Base-by-base conservation (phyloP, 306 rosid species). In the Cicer bijugum region DNA sequence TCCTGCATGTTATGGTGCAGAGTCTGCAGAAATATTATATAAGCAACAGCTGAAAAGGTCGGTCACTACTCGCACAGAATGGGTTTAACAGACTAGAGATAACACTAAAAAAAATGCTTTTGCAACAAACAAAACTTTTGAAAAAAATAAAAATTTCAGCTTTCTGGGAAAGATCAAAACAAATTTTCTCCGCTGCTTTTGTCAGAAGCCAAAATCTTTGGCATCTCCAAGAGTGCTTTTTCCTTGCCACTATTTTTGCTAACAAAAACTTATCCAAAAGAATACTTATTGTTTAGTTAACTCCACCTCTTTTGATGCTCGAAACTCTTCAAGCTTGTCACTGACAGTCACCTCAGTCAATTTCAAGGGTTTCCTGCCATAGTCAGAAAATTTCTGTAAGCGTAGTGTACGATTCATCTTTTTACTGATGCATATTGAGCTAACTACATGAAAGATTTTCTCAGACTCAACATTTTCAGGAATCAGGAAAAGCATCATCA, bases 231-330 rank as follows among this genome's bases (percentile, higher is more conserved):
- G 9, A 12, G 39, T 39, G 28, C 40, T 17, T 50, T 63, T 69
- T 75, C 33, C 15, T 38, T 15, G 40, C 66, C 11, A 40, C 12
- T 6, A 6, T 12, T 62, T 53, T 44, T 44, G 71, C 47, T 60
- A 45, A 6, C 2, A 17, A 75, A 74, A 58, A 1, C 39, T 11
- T 7, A 69, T 69, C 77, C 17, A 75, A 69, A 66, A 65, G 15
- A 39, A 58, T 35, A 51, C 75, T 38, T 11, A 67, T 45, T 39
- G 71, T 33, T 72, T 80, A 46, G 62, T 63, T 76, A 42, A 77
- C 60, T 56, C 38, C 71, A 95, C 99, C 97, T 95, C 95, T 86
- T 95, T 95, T 72, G 96, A 85, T 73, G 99, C 97, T 80, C 99
- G 87, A 55, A 95, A 95, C 45, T 87, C 83, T 80, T 95, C 99